phyloP scores from a whole-genome alignment of 768 basidiomycete genomes.

The Infundibulicybe gibba region DNA sequence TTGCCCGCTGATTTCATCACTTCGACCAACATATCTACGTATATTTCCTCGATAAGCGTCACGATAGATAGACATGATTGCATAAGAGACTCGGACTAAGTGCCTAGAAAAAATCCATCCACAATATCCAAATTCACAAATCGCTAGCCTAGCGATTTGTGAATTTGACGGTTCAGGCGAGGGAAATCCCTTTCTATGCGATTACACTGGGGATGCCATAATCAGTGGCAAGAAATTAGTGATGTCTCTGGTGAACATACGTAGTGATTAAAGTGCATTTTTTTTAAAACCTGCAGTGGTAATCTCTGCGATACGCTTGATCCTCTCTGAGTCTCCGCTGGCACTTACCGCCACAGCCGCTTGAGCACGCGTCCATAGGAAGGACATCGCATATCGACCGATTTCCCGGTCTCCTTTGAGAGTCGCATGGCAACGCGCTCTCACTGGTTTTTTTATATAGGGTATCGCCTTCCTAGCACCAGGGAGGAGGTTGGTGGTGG shows the following conservation, averaged over 20 bases:
- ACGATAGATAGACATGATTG: too few relatives aligned
- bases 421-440: slow-evolving; percentile 33
- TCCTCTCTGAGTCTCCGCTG: slow-evolving; percentile 25
- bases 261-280: slow-evolving; percentile 29
- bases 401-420: slow-evolving; percentile 13
- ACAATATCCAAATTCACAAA: neutral
- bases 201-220: slow-evolving; percentile 18
- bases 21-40: too few relatives aligned
- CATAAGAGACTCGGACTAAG: too few relatives aligned
- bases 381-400: slow-evolving; percentile 20
- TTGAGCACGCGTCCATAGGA: slow-evolving; percentile 29
- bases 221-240: neutral
- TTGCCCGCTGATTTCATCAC: too few relatives aligned
- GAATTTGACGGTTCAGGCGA: slow-evolving; percentile 25
- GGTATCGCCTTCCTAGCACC: slow-evolving; percentile 83
- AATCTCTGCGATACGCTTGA: slow-evolving; percentile 28
- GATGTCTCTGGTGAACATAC: slow-evolving; percentile 15
- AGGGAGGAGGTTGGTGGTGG: slow-evolving; percentile 72
- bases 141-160: too few relatives aligned
- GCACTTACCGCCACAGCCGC: slow-evolving; percentile 27
- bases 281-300: slow-evolving; percentile 28
- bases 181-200: slow-evolving; percentile 33
- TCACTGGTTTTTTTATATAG: slow-evolving; percentile 80
- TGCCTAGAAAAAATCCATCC: too few relatives aligned
- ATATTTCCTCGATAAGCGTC: too few relatives aligned